Conservation (phyloP, 257 asterid species). For the Linderniella brevidens region DNA sequence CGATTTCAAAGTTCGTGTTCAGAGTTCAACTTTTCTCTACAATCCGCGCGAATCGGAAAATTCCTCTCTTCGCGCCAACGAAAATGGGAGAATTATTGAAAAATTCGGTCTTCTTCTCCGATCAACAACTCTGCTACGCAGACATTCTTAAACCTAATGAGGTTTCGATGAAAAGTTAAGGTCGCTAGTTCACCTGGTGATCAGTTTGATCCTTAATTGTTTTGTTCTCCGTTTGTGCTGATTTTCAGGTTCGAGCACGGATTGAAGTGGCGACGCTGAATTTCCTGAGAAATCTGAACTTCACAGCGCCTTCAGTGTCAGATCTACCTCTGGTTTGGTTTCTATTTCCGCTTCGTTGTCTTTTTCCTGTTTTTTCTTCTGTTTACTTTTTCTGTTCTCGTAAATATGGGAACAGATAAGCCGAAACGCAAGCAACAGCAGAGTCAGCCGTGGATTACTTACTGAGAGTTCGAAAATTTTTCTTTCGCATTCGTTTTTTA, state of each 20-base stretch:
- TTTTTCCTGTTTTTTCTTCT: background rate
- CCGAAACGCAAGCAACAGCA: constrained; percentile 58
- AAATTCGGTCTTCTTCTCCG: constrained; percentile 66
- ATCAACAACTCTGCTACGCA: constrained; percentile 66
- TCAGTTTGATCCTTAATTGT: background rate
- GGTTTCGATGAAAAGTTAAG: constrained; percentile 15
- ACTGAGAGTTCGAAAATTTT: constrained; percentile 47
- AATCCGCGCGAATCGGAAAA: too few relatives aligned
- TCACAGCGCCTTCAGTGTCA: constrained; percentile 48
- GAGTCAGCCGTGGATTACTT: constrained; percentile 54
- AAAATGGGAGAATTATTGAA: constrained; percentile 50
- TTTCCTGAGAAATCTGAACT: constrained; percentile 53
- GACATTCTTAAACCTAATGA: constrained; percentile 56
- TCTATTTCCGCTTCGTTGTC: background rate
- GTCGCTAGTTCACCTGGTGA: background rate
- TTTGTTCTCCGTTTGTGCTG: background rate
- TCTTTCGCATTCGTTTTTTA: constrained; percentile 55
- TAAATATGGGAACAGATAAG: constrained; percentile 27
- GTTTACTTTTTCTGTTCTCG: background rate
- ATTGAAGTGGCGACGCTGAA: constrained; percentile 73
- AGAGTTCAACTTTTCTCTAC: too few relatives aligned
- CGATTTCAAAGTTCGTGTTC: too few relatives aligned
- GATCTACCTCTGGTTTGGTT: constrained; percentile 56
- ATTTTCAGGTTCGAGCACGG: constrained; percentile 72
- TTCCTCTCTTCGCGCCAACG: background rate